Evolutionary conservation across 768 basidiomycete species (phyloP).

Genomic region (Cubamyces sp.): DNA sequence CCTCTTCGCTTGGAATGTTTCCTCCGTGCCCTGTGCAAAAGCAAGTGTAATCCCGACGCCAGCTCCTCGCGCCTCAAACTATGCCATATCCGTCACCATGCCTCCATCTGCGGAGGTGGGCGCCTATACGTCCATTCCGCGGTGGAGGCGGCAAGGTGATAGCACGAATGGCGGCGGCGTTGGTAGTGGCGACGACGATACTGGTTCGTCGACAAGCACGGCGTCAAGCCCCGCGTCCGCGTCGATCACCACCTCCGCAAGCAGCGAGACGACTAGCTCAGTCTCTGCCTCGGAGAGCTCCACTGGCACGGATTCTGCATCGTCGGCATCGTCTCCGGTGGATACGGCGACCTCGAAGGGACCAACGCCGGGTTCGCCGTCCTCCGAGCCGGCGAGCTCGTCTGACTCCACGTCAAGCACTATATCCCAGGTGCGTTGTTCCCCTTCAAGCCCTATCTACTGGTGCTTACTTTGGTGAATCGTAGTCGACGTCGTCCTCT

Average conservation of each 20-base stretch:
- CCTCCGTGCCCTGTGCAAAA: slow-evolving; percentile 5
- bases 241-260: slow-evolving; percentile 5
- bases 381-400: neutral
- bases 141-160: slow-evolving; percentile 16
- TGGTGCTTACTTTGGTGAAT: neutral
- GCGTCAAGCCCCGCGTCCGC: neutral
- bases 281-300: slow-evolving; percentile 7
- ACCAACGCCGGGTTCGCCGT: neutral
- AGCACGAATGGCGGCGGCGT: neutral
- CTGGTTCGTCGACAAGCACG: neutral
- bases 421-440: neutral
- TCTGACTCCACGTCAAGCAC: slow-evolving; percentile 2
- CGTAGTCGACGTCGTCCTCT: neutral
- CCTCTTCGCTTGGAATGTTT: slow-evolving; percentile 3
- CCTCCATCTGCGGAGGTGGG: neutral
- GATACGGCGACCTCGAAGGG: neutral
- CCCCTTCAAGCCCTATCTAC: neutral
- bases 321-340: slow-evolving; percentile 1
- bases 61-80: neutral
- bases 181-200: neutral
- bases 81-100: slow-evolving; percentile 2
- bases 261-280: neutral
- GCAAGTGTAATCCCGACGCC: slow-evolving; percentile 6
- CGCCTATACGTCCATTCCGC: slow-evolving; percentile 6
- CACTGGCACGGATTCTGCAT: neutral